Percentiles rank a stretch among this genome's conserved stretches.
Conservation (phyloP, 805 yeast genomes). For the Saturnispora galanensis region DNA sequence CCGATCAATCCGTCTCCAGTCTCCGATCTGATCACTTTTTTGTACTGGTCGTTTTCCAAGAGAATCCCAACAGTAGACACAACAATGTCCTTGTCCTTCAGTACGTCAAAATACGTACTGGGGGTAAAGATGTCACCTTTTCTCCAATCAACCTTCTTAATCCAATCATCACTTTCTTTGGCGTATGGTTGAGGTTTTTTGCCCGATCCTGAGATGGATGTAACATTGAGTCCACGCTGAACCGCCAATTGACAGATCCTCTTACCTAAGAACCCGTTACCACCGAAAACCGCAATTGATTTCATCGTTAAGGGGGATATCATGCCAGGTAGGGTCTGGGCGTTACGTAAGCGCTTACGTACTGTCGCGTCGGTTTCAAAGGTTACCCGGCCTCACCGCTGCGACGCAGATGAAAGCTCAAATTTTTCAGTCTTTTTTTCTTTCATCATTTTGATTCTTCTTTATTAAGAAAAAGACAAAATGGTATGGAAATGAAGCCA, state of each 20-base stretch:
- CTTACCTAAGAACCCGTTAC: slow-evolving; percentile 72
- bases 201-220: slow-evolving; percentile 54
- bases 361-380: too few species aligned
- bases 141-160: slow-evolving; percentile 52
- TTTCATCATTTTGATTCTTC: neutral
- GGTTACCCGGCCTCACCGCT: neutral
- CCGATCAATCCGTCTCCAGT: slow-evolving; percentile 25
- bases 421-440: slow-evolving; percentile 1
- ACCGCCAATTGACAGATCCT: slow-evolving; percentile 64
- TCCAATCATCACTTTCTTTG: slow-evolving; percentile 35
- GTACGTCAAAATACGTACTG: slow-evolving; percentile 37
- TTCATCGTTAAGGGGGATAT: neutral
- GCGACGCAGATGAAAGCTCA: neutral
- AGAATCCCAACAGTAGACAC: slow-evolving; percentile 79
- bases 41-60: slow-evolving; percentile 61
- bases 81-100: slow-evolving; percentile 49
- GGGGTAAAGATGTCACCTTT: slow-evolving; percentile 63
- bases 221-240: slow-evolving; percentile 51
- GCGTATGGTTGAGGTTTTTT: slow-evolving; percentile 32
- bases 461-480: slow-evolving; percentile 10
- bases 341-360: too few species aligned
- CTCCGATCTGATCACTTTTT: slow-evolving; percentile 34
- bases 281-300: slow-evolving; percentile 63
- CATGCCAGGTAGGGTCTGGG: neutral
- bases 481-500: slow-evolving; percentile 11